These are phyloP conservation scores for Hypomyces perniciosus DNA, from an alignment of 2,329 filamentous ascomycete species.

Conservation along the genomic window DNA sequence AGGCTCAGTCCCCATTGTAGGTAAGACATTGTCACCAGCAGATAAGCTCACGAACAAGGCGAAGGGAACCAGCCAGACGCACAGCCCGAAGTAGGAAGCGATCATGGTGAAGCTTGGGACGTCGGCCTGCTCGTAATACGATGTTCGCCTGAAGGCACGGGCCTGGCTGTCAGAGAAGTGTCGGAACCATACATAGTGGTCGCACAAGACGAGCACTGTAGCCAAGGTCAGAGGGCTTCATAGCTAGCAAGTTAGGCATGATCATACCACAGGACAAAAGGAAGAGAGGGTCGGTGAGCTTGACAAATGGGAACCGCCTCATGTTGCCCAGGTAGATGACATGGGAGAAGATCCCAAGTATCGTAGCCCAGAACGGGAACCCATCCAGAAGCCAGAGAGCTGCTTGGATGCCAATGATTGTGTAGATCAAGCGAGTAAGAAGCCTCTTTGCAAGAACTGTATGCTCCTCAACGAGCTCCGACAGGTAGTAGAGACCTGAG, in stretches of 20 bases:
- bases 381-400: conserved; percentile 74
- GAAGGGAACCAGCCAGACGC: conserved; percentile 95
- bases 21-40: conserved; percentile 89
- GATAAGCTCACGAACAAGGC: conserved; percentile 90
- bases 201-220: conserved; percentile 70
- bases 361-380: conserved; percentile 71
- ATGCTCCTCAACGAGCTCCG: conserved; percentile 95
- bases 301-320: conserved; percentile 66
- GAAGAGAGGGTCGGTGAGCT: conserved; percentile 82
- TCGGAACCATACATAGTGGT: conserved; percentile 94
- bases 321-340: conserved; percentile 86
- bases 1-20: conserved; percentile 73
- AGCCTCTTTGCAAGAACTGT: conserved; percentile 86
- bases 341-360: conserved; percentile 75
- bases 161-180: conserved; percentile 70
- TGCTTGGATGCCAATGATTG: conserved; percentile 66
- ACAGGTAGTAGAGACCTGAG: conserved; percentile 97
- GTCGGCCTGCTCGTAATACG: conserved; percentile 56
- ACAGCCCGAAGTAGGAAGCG: conserved; percentile 90
- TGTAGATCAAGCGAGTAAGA: conserved; percentile 80
- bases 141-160: conserved; percentile 50
- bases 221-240: background rate
- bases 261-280: conserved; percentile 69
- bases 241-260: background rate
- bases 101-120: conserved; percentile 88